Evolutionary conservation across 768 basidiomycete genomes (phyloP).

Genomic region (Kwoniella shandongensis): DNA sequence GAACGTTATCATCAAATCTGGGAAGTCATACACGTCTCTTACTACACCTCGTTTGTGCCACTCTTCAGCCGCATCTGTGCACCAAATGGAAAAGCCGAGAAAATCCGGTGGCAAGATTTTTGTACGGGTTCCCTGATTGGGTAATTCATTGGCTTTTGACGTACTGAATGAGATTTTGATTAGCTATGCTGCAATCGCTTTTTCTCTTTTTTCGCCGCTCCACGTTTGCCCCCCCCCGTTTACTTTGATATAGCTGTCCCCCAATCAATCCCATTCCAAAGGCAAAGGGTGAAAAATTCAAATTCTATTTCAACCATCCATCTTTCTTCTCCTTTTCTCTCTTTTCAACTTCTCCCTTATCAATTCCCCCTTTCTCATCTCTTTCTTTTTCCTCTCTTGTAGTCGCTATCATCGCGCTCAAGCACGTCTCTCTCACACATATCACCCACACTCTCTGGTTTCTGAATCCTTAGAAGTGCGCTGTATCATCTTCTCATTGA

Average conservation of each 20-base stretch:
- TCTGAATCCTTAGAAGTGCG: background rate
- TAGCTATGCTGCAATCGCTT: background rate
- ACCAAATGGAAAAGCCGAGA: background rate
- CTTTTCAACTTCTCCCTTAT: constrained; percentile 8
- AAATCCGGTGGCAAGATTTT: background rate
- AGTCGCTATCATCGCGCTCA: constrained; percentile 3
- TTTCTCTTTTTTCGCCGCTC: constrained; percentile 1
- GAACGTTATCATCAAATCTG: too few species aligned
- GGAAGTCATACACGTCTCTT: too few species aligned
- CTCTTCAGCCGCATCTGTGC: too few species aligned
- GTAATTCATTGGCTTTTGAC: too few species aligned
- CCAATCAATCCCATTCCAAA: too few species aligned
- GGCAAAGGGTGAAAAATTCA: too few species aligned
- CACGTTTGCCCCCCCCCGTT: background rate
- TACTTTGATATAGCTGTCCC: too few species aligned
- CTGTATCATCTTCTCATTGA: background rate
- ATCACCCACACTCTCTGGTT: constrained; percentile 1
- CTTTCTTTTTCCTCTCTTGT: constrained; percentile 2
- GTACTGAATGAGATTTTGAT: too few species aligned
- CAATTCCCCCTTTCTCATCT: constrained; percentile 3
- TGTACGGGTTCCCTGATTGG: too few species aligned
- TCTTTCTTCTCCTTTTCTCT: constrained; percentile 7
- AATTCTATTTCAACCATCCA: background rate
- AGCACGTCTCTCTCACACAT: background rate
- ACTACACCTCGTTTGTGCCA: too few species aligned